Evolutionary conservation across 2,329 filamentous ascomycete species (phyloP).

Genomic region (Pseudogymnoascus sp.): DNA sequence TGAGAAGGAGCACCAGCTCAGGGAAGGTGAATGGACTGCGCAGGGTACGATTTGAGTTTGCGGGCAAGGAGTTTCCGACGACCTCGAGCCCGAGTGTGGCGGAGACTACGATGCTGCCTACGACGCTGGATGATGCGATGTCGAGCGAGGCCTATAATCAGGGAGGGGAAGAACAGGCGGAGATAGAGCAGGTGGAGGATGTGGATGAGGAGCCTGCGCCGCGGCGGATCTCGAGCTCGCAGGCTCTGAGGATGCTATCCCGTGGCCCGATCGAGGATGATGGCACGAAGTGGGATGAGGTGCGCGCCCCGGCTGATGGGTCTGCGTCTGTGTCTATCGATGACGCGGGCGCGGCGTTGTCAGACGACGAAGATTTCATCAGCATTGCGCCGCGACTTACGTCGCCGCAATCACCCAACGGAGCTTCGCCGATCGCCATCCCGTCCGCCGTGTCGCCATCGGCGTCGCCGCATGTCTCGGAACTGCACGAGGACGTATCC

Average conservation of each 20-base stretch:
- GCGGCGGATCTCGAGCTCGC: constrained; percentile 47
- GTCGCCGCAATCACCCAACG: neutral
- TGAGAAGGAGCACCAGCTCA: constrained; percentile 46
- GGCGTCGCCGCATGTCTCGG: neutral
- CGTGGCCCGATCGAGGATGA: constrained; percentile 41
- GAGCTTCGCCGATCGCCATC: neutral
- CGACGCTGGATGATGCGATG: neutral
- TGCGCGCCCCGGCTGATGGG: constrained; percentile 25
- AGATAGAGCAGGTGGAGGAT: constrained; percentile 22
- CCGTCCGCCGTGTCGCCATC: neutral
- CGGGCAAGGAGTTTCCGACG: constrained; percentile 51
- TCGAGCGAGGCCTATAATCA: constrained; percentile 8
- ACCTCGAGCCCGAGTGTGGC: constrained; percentile 41
- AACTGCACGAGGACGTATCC: neutral
- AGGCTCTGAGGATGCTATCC: constrained; percentile 44
- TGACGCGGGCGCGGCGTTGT: constrained; percentile 6
- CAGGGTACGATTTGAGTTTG: constrained; percentile 53
- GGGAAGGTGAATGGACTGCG: constrained; percentile 46
- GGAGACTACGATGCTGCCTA: constrained; percentile 8
- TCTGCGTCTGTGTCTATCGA: constrained; percentile 21
- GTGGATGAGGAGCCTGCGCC: constrained; percentile 34
- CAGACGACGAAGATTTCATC: constrained; percentile 15
- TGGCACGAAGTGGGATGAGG: constrained; percentile 26
- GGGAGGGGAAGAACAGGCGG: constrained; percentile 28
- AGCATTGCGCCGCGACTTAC: neutral